phyloP scores from a whole-genome alignment of 2,329 filamentous ascomycete genomes.

The Cladophialophora yegresii region DNA sequence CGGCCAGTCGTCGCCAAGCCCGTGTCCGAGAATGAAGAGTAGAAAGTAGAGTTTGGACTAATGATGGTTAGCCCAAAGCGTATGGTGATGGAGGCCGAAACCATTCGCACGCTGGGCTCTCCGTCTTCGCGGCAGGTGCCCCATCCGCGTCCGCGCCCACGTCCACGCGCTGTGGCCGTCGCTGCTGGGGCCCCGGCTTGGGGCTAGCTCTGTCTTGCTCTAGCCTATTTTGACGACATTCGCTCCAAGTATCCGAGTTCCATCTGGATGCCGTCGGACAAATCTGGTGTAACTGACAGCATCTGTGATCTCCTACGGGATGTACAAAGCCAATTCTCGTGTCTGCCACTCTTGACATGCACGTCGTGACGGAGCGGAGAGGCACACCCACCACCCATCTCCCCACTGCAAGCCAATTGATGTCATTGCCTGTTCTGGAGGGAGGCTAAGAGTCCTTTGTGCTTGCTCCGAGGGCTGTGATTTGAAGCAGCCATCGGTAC shows the following conservation, averaged over 20 bases:
- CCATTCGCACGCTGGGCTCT: background rate
- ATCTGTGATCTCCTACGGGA: background rate
- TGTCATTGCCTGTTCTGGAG: background rate
- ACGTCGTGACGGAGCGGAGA: background rate
- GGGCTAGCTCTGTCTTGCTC: background rate
- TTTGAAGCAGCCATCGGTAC: background rate
- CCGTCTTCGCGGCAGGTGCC: background rate
- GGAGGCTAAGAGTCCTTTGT: background rate
- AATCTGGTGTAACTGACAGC: background rate
- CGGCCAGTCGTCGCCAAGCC: slow-evolving; percentile 2
- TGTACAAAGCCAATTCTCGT: background rate
- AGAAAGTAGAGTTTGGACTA: slow-evolving; percentile 3
- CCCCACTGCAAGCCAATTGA: background rate
- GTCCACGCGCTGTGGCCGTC: background rate
- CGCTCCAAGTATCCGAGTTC: background rate
- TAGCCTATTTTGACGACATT: slow-evolving; percentile 29
- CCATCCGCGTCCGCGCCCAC: background rate
- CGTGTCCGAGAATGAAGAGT: slow-evolving; percentile 11
- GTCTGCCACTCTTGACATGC: background rate
- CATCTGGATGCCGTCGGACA: background rate
- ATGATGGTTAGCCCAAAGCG: background rate
- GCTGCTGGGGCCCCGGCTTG: background rate
- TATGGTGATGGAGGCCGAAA: background rate
- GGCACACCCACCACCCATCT: background rate
- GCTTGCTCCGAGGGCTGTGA: background rate